Conservation (phyloP, 2,329 filamentous ascomycete genomes). For the Penicillium sp. region DNA sequence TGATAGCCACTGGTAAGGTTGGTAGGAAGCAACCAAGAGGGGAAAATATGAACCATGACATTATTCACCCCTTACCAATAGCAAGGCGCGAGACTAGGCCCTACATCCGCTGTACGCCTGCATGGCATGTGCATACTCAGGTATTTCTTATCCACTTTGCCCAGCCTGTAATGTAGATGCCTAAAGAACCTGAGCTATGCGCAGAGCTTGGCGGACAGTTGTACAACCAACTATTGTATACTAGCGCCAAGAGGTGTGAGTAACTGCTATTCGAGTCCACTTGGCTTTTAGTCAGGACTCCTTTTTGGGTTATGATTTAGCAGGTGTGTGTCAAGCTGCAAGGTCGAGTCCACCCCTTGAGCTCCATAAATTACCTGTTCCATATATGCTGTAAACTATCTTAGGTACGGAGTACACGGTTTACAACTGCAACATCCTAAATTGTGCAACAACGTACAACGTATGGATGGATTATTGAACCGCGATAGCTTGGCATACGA, state of each 20-base stretch:
- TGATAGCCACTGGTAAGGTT: neutral
- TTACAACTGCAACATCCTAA: no score
- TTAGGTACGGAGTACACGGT: neutral
- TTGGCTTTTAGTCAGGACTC: neutral
- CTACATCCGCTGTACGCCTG: constrained; percentile 1
- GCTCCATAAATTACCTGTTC: neutral
- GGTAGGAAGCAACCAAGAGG: neutral
- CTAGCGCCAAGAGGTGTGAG: neutral
- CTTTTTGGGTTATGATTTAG: neutral
- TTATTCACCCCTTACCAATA: neutral
- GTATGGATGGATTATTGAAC: neutral
- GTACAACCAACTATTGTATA: neutral
- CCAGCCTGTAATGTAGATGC: constrained; percentile 16
- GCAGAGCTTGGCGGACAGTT: neutral
- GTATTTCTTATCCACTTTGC: constrained; percentile 8
- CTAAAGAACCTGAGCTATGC: constrained; percentile 9
- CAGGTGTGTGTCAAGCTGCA: neutral
- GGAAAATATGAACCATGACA: neutral
- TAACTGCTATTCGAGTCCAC: neutral
- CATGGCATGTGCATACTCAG: constrained; percentile 8
- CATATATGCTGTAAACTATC: no score
- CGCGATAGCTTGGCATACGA: neutral
- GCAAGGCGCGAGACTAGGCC: neutral
- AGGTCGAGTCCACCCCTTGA: neutral
- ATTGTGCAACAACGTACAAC: neutral